phyloP scores from a whole-genome alignment of 2,329 filamentous ascomycete species.

The Fusarium sp. region DNA sequence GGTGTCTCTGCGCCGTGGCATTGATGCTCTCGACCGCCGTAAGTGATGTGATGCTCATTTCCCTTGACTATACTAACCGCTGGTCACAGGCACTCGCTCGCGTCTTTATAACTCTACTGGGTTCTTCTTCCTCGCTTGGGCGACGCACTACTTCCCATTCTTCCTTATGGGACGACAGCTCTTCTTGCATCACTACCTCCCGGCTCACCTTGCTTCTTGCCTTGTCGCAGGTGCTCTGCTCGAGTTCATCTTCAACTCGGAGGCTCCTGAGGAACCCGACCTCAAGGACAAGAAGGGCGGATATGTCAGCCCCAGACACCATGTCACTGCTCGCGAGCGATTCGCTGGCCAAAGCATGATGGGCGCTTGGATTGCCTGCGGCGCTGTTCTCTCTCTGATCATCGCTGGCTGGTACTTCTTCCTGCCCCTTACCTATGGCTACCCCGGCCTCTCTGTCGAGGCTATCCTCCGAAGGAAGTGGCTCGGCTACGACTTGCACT shows the following conservation, averaged over 20 bases:
- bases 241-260: slow-evolving; percentile 95
- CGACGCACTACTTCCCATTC: slow-evolving; percentile 96
- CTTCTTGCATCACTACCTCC: slow-evolving; percentile 97
- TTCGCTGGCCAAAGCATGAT: slow-evolving; percentile 81
- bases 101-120: slow-evolving; percentile 98
- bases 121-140: slow-evolving; percentile 99
- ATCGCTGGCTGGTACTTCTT: slow-evolving; percentile 91
- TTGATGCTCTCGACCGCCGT: slow-evolving; percentile 94
- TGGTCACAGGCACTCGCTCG: slow-evolving; percentile 78
- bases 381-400: slow-evolving; percentile 74
- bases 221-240: slow-evolving; percentile 91
- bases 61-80: slow-evolving; percentile 46
- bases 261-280: slow-evolving; percentile 72
- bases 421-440: slow-evolving; percentile 93
- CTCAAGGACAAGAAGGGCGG: slow-evolving; percentile 60
- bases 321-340: slow-evolving; percentile 83
- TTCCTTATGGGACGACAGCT: slow-evolving; percentile 98
- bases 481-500: slow-evolving; percentile 97
- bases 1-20: slow-evolving; percentile 87
- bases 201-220: slow-evolving; percentile 89
- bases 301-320: slow-evolving; percentile 60
- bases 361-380: slow-evolving; percentile 80
- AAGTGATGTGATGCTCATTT: slow-evolving; percentile 59
- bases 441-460: slow-evolving; percentile 83
- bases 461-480: slow-evolving; percentile 89